These are phyloP conservation scores for Tubosaeta brunneosetosa DNA, from an alignment of 768 basidiomycete genomes.

Conservation along the genomic window DNA sequence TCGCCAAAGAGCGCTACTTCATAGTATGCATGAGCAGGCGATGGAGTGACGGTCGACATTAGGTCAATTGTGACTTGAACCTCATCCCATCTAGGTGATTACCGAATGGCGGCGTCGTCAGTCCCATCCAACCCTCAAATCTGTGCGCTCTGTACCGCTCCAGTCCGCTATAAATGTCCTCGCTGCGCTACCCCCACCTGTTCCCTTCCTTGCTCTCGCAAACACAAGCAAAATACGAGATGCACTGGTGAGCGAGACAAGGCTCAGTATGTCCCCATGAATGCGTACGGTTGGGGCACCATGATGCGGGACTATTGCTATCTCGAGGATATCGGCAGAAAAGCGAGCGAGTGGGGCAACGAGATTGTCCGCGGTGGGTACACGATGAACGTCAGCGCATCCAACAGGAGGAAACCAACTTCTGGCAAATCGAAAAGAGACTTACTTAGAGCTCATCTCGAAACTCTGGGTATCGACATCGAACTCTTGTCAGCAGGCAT, in stretches of 20 bases:
- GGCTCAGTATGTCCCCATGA: constrained; percentile 73
- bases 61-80: background rate
- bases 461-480: constrained; percentile 63
- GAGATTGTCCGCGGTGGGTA: constrained; percentile 65
- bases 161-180: constrained; percentile 74
- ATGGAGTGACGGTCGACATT: constrained; percentile 22
- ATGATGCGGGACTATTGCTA: constrained; percentile 90
- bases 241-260: constrained; percentile 76
- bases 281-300: constrained; percentile 75
- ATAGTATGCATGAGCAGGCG: constrained; percentile 60
- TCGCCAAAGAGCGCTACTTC: constrained; percentile 82
- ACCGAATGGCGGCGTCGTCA: constrained; percentile 12
- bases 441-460: constrained; percentile 63
- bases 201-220: constrained; percentile 60
- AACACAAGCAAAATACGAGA: constrained; percentile 58
- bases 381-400: constrained; percentile 21
- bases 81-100: background rate
- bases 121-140: constrained; percentile 20
- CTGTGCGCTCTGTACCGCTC: constrained; percentile 49
- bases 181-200: constrained; percentile 69
- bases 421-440: constrained; percentile 53
- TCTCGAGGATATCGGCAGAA: constrained; percentile 77
- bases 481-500: constrained; percentile 79
- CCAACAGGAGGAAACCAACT: constrained; percentile 28
- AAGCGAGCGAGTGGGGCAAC: constrained; percentile 66